Conservation (phyloP, 805 yeast genomes). For the Candida nonsorbophila region DNA sequence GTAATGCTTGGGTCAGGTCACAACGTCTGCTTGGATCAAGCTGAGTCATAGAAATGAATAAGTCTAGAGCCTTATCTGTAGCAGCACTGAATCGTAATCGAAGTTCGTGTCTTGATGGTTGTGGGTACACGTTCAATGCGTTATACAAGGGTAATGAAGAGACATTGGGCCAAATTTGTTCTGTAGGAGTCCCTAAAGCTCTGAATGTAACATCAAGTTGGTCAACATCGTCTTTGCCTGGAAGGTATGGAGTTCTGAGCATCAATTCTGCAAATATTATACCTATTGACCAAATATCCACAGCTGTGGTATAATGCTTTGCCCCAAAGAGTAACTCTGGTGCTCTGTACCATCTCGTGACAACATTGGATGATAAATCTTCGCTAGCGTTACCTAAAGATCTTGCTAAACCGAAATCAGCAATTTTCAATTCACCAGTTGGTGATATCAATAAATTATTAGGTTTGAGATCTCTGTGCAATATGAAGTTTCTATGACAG, state of each 20-base stretch:
- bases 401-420: conserved; percentile 96
- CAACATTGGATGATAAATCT: conserved; percentile 85
- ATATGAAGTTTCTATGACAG: conserved; percentile 84
- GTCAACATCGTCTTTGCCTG: conserved; percentile 86
- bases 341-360: conserved; percentile 96
- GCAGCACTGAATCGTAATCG: conserved; percentile 87
- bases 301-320: conserved; percentile 78
- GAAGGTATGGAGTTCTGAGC: conserved; percentile 91
- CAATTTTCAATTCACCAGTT: conserved; percentile 82
- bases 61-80: conserved; percentile 73
- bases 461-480: conserved; percentile 93
- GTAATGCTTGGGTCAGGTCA: conserved; percentile 57
- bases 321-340: conserved; percentile 90
- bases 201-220: conserved; percentile 91
- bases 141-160: conserved; percentile 72
- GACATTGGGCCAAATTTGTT: conserved; percentile 86
- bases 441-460: conserved; percentile 85
- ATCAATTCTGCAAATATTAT: conserved; percentile 89
- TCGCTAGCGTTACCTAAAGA: conserved; percentile 71
- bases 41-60: conserved; percentile 65
- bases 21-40: conserved; percentile 77
- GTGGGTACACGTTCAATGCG: conserved; percentile 70
- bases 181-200: conserved; percentile 95
- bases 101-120: conserved; percentile 75
- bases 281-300: conserved; percentile 43